These are phyloP conservation scores for Echites panduratus DNA, from an alignment of 257 asterid species.

Conservation along the genomic window DNA sequence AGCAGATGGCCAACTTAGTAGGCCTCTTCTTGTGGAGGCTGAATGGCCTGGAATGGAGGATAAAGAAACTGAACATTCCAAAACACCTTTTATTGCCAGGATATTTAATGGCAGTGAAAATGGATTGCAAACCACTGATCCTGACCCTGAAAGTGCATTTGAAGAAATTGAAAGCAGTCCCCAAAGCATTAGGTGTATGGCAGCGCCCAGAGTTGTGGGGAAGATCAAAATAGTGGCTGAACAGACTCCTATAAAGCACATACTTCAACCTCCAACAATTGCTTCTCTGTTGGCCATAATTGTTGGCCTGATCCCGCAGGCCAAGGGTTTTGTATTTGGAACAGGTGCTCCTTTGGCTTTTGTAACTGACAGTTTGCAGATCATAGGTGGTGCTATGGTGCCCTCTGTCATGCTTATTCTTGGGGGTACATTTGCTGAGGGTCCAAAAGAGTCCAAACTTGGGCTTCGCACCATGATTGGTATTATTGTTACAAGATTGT, in stretches of 20 bases:
- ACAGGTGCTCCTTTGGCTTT: conserved; percentile 30
- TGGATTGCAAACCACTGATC: conserved; percentile 4
- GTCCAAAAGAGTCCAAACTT: conserved; percentile 37
- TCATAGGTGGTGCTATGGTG: conserved; percentile 41
- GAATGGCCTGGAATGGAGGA: conserved; percentile 40
- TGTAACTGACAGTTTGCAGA: conserved; percentile 35
- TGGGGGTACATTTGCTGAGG: conserved; percentile 43
- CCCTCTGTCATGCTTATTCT: conserved; percentile 44
- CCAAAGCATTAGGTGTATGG: conserved; percentile 20
- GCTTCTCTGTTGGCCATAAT: conserved; percentile 37
- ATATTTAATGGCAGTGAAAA: conserved; percentile 14
- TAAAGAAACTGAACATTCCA: conserved; percentile 30
- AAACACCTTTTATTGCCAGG: conserved; percentile 29
- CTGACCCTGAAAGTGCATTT: conserved; percentile 10
- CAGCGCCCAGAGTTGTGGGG: conserved; percentile 24
- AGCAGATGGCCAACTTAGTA: conserved; percentile 10
- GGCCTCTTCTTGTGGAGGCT: conserved; percentile 33
- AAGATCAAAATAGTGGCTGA: conserved; percentile 35
- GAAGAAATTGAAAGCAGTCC: conserved; percentile 12
- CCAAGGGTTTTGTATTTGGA: conserved; percentile 29
- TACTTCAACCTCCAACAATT: conserved; percentile 41
- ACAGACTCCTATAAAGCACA: conserved; percentile 28
- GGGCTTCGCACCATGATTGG: conserved; percentile 36
- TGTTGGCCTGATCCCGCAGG: conserved; percentile 31
- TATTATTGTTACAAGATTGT: conserved; percentile 30